These are phyloP conservation scores for Cytospora leucostoma DNA, from an alignment of 2,329 filamentous ascomycete genomes.

Conservation along the genomic window DNA sequence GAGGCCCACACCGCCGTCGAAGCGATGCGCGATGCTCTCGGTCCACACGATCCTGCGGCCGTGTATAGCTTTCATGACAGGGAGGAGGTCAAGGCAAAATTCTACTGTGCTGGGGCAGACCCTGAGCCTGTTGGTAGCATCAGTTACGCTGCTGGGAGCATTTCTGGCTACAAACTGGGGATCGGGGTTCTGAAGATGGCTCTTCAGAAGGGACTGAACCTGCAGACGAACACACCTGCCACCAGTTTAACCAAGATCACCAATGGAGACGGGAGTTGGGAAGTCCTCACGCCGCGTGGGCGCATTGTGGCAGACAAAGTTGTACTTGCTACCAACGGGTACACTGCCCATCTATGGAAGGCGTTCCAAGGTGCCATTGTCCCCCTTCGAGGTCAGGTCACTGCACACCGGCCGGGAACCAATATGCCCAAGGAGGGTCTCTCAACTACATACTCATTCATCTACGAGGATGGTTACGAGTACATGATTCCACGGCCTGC, in stretches of 20 bases:
- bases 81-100: slow-evolving; percentile 15
- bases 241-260: slow-evolving; percentile 29
- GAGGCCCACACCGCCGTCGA: slow-evolving; percentile 42
- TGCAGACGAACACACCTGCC: slow-evolving; percentile 56
- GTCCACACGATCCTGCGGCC: slow-evolving; percentile 41
- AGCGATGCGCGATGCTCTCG: slow-evolving; percentile 48
- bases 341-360: slow-evolving; percentile 48
- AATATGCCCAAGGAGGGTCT: slow-evolving; percentile 43
- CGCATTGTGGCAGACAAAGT: slow-evolving; percentile 44
- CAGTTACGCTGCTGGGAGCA: slow-evolving; percentile 46
- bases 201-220: slow-evolving; percentile 46
- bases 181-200: slow-evolving; percentile 48
- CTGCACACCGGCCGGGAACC: slow-evolving; percentile 42
- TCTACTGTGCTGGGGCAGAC: slow-evolving; percentile 31
- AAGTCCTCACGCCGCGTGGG: slow-evolving; percentile 46
- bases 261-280: slow-evolving; percentile 37
- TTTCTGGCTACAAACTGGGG: slow-evolving; percentile 43
- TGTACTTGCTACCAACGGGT: slow-evolving; percentile 56
- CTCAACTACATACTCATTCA: slow-evolving; percentile 60
- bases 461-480: slow-evolving; percentile 63
- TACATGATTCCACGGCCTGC: slow-evolving; percentile 64
- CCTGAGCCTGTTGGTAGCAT: slow-evolving; percentile 48
- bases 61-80: slow-evolving; percentile 43
- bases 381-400: slow-evolving; percentile 53
- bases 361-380: slow-evolving; percentile 50